Evolutionary conservation across 208 protist genomes (phyloP).

Genomic region (Acanthamoeba lenticulata): DNA sequence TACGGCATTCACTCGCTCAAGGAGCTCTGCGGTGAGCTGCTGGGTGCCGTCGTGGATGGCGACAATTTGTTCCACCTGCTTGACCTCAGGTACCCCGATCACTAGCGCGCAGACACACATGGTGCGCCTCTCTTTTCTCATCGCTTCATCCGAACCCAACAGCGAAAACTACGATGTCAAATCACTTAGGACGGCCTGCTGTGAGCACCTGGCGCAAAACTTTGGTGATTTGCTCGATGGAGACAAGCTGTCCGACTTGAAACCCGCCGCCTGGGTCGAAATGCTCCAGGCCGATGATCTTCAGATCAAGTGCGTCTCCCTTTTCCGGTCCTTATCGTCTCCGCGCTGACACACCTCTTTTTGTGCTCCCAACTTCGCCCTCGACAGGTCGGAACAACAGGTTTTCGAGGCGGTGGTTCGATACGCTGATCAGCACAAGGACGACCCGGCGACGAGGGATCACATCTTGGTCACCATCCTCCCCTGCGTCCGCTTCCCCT

Average conservation of each 20-base stretch:
- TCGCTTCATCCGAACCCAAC: neutral
- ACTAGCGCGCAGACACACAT: neutral
- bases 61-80: conserved; percentile 56
- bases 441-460: neutral
- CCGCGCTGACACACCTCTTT: neutral
- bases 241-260: neutral
- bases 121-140: neutral
- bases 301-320: conserved; percentile 8
- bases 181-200: neutral
- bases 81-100: neutral
- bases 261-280: neutral
- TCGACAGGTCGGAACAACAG: conserved; percentile 15
- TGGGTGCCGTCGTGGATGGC: neutral
- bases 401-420: conserved; percentile 37
- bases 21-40: conserved; percentile 42
- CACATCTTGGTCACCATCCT: neutral
- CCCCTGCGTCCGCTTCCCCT: conserved; percentile 44
- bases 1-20: conserved; percentile 61
- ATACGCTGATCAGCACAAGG: neutral
- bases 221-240: conserved; percentile 25
- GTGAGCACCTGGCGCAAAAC: conserved; percentile 25
- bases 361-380: neutral
- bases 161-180: conserved; percentile 30
- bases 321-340: neutral
- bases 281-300: conserved; percentile 49